Evolutionary conservation across 2,329 filamentous ascomycete species (phyloP).

Genomic region (Aspergillus latus): DNA sequence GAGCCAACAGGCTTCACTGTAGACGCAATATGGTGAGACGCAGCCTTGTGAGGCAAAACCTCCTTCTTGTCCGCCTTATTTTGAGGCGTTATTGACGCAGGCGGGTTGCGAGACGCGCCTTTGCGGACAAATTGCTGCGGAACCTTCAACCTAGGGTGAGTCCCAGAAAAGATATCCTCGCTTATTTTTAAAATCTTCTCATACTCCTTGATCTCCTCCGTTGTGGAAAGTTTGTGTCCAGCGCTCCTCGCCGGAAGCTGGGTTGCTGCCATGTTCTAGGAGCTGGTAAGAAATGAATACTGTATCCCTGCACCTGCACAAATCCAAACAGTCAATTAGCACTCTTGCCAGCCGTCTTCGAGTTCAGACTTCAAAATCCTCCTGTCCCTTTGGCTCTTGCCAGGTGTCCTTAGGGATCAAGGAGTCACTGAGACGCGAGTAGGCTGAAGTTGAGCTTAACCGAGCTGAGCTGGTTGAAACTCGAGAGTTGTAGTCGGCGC

Average conservation of each 20-base stretch:
- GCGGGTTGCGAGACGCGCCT: conserved; percentile 35
- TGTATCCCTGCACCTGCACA: conserved; percentile 10
- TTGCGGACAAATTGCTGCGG: conserved; percentile 54
- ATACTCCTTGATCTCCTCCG: conserved; percentile 67
- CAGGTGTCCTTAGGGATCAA: neutral
- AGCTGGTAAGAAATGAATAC: conserved; percentile 7
- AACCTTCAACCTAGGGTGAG: conserved; percentile 59
- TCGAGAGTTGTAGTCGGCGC: conserved; percentile 1
- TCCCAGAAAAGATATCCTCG: conserved; percentile 77
- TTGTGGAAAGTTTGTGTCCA: conserved; percentile 36
- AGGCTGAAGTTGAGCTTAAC: neutral
- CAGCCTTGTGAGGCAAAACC: conserved; percentile 20
- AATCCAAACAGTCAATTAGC: conserved; percentile 4
- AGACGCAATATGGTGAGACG: conserved; percentile 17
- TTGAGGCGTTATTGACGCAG: conserved; percentile 29
- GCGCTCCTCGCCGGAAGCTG: conserved; percentile 34
- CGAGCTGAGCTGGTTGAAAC: neutral
- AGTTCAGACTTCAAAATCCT: conserved; percentile 9
- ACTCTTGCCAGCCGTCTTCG: conserved; percentile 10
- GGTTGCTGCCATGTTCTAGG: conserved; percentile 35
- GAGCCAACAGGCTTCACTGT: conserved; percentile 22
- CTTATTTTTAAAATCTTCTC: conserved; percentile 77
- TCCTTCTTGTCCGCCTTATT: conserved; percentile 26
- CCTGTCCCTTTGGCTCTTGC: conserved; percentile 8
- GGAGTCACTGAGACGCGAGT: neutral